Percentiles rank a stretch among this genome's conserved stretches.
Evolutionary conservation across 805 yeast genomes (phyloP).

Genomic region (Pichia insulana): DNA sequence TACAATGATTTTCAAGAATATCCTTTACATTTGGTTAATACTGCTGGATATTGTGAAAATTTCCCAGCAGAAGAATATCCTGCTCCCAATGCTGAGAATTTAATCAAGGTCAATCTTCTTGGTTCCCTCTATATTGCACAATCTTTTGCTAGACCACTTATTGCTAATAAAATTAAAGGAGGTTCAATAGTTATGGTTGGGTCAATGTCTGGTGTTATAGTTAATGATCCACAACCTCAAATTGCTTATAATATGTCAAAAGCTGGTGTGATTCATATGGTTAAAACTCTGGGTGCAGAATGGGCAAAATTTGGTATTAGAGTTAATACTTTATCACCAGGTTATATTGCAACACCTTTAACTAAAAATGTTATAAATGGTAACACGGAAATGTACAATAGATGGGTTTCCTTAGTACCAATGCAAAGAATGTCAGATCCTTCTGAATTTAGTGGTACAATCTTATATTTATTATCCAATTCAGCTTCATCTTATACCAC

Average conservation of each 20-base stretch:
- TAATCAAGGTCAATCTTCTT: constrained; percentile 62
- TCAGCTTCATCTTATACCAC: constrained; percentile 73
- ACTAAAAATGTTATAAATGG: constrained; percentile 63
- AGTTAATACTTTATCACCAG: constrained; percentile 73
- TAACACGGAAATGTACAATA: constrained; percentile 48
- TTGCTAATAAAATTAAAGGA: constrained; percentile 40
- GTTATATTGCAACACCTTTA: constrained; percentile 72
- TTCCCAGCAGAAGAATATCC: constrained; percentile 73
- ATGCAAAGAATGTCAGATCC: constrained; percentile 82
- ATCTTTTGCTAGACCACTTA: constrained; percentile 60
- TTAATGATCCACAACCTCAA: constrained; percentile 74
- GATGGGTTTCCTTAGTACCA: constrained; percentile 68
- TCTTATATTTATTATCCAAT: constrained; percentile 63
- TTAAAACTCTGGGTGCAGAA: constrained; percentile 66
- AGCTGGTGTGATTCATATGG: constrained; percentile 80
- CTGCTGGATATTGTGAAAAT: constrained; percentile 84
- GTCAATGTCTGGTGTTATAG: constrained; percentile 74
- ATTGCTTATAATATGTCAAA: constrained; percentile 77
- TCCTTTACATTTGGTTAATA: constrained; percentile 59
- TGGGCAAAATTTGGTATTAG: constrained; percentile 74
- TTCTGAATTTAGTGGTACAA: constrained; percentile 69
- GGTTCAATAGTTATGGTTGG: constrained; percentile 65
- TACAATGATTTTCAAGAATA: constrained; percentile 50
- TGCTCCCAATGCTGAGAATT: constrained; percentile 54
- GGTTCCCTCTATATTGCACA: constrained; percentile 73